phyloP scores from a whole-genome alignment of 2,329 filamentous ascomycete species.

The Pleochaeta shiraiana region DNA sequence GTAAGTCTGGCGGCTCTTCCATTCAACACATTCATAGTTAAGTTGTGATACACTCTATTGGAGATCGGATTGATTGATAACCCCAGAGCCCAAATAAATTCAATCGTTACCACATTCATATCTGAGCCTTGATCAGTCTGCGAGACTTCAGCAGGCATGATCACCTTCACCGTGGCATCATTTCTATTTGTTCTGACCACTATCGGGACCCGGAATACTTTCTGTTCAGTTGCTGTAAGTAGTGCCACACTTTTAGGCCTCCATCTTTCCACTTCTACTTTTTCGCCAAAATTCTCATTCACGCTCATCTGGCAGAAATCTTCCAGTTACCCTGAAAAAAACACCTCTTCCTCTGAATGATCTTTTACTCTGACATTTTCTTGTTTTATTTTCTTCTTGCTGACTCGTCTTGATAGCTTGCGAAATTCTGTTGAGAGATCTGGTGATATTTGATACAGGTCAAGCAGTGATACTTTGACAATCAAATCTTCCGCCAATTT shows the following conservation, averaged over 20 bases:
- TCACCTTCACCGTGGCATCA: not conserved
- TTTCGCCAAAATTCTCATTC: no score
- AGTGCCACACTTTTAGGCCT: not conserved
- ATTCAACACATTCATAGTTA: no score
- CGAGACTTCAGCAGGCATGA: not conserved
- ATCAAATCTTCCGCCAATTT: not conserved
- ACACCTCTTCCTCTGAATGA: not conserved
- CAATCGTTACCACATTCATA: no score
- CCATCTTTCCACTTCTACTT: not conserved
- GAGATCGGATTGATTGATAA: no score
- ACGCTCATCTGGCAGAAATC: no score
- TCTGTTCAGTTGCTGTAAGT: not conserved
- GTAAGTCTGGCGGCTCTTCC: no score
- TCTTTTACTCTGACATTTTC: not conserved
- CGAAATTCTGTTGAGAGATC: not conserved
- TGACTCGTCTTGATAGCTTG: not conserved
- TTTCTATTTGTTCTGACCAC: not conserved
- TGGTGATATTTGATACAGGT: not conserved
- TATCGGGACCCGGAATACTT: not conserved
- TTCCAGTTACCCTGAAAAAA: not conserved
- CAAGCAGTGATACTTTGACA: not conserved
- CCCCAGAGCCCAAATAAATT: no score
- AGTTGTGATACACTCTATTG: no score
- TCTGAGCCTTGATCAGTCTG: not conserved
- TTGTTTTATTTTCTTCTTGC: not conserved